Conservation (phyloP, 2,329 filamentous ascomycete genomes). For the Penicillium sp. region DNA sequence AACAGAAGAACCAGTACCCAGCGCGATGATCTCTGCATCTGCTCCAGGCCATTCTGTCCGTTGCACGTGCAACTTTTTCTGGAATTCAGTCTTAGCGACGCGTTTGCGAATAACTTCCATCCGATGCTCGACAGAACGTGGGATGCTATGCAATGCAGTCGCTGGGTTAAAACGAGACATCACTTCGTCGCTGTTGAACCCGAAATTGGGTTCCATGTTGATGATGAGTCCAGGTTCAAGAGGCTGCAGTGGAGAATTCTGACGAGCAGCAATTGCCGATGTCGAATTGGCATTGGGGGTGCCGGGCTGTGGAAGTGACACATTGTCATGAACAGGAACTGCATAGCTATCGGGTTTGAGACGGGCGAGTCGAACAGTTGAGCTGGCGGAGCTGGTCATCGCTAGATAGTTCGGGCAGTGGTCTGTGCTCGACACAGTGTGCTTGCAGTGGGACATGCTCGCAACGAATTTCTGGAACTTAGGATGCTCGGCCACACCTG, state of each 20-base stretch:
- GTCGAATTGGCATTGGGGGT: conserved; percentile 20
- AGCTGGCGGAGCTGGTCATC: conserved; percentile 63
- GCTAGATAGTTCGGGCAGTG: conserved; percentile 72
- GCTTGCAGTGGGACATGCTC: conserved; percentile 60
- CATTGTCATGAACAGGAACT: conserved; percentile 65
- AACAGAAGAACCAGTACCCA: conserved; percentile 86
- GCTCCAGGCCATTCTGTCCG: conserved; percentile 67
- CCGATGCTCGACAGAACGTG: conserved; percentile 30
- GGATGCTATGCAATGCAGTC: conserved; percentile 23
- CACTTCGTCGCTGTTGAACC: conserved; percentile 32
- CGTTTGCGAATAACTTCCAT: conserved; percentile 28
- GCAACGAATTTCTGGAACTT: conserved; percentile 68
- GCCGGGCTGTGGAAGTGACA: conserved; percentile 41
- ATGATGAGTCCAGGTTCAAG: conserved; percentile 46
- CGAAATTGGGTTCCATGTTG: conserved; percentile 48
- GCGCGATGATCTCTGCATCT: conserved; percentile 77
- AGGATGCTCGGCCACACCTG: conserved; percentile 61
- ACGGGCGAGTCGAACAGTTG: conserved; percentile 66
- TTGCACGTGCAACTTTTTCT: conserved; percentile 41
- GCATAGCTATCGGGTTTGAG: conserved; percentile 74
- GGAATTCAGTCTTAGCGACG: conserved; percentile 29
- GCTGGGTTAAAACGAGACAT: conserved; percentile 27
- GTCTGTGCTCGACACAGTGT: conserved; percentile 75
- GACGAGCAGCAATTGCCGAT: conserved; percentile 8
- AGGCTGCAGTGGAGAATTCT: conserved; percentile 27